A percentile compares a stretch with the other conserved stretches of the same genome.
phyloP scores from a whole-genome alignment of 148 eudicot genomes.

The Nepenthes gracilis region DNA sequence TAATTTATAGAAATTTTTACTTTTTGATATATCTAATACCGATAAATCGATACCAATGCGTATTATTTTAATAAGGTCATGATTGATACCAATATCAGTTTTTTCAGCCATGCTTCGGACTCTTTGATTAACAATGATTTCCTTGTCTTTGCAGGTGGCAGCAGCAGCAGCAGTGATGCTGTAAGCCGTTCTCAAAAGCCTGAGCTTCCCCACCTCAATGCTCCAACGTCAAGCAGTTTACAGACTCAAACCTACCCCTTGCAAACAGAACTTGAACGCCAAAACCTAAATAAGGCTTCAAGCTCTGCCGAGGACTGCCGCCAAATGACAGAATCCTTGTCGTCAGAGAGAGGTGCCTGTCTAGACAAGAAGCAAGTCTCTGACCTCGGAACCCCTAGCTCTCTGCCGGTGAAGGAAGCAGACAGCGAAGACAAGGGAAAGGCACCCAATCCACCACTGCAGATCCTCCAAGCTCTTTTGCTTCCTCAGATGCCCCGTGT shows the following conservation, averaged over 20 bases:
- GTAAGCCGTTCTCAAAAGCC: slow-evolving; percentile 22
- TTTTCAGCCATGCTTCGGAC: not conserved
- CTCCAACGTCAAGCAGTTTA: slow-evolving; percentile 1
- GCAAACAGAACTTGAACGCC: not conserved
- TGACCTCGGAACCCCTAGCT: not conserved
- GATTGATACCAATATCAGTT: not conserved
- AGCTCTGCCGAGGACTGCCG: not conserved
- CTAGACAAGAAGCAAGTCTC: slow-evolving; percentile 1
- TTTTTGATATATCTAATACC: no score
- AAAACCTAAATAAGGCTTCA: not conserved
- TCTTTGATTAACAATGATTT: not conserved
- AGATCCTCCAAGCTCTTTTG: slow-evolving; percentile 7
- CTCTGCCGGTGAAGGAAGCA: not conserved
- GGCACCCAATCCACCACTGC: slow-evolving; percentile 28
- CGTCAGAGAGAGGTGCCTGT: not conserved
- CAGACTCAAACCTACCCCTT: slow-evolving; percentile 9
- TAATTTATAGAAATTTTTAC: no score
- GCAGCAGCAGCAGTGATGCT: slow-evolving; percentile 23
- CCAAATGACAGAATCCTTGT: not conserved
- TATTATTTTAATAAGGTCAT: no score
- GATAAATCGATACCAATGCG: no score
- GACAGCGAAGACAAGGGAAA: slow-evolving; percentile 8
- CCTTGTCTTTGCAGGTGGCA: slow-evolving; percentile 21
- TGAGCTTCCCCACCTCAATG: slow-evolving; percentile 6
- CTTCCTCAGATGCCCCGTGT: slow-evolving; percentile 61